Percentiles rank a stretch among this genome's conserved stretches.
Evolutionary conservation across 768 basidiomycete species (phyloP).

Genomic region (Trametes cubensis): DNA sequence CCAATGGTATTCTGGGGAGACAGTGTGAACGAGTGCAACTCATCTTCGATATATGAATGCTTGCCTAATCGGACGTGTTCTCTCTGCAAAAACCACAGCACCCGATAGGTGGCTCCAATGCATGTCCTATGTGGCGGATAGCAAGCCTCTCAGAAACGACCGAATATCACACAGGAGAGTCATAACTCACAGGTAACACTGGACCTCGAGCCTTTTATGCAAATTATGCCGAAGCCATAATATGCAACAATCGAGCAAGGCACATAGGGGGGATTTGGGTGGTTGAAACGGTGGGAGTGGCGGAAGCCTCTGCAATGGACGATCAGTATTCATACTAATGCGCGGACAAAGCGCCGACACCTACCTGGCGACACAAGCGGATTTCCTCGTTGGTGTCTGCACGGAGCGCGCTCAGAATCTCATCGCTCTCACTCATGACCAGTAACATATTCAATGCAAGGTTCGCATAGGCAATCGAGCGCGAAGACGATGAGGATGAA

Average conservation of each 20-base stretch:
- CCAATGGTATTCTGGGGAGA: slow-evolving; percentile 62
- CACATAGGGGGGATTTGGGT: slow-evolving; percentile 53
- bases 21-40: neutral
- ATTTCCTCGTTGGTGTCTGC: slow-evolving; percentile 46
- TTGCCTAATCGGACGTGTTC: slow-evolving; percentile 57
- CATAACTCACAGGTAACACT: slow-evolving; percentile 55
- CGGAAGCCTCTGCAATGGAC: slow-evolving; percentile 49
- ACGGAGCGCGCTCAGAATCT: slow-evolving; percentile 50
- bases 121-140: slow-evolving; percentile 46
- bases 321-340: neutral
- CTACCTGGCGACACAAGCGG: slow-evolving; percentile 65
- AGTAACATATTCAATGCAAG: slow-evolving; percentile 58
- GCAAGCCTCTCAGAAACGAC: neutral
- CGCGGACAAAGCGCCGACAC: slow-evolving; percentile 8
- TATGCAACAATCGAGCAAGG: slow-evolving; percentile 67
- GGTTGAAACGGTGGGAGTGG: slow-evolving; percentile 45
- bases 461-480: slow-evolving; percentile 64
- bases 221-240: slow-evolving; percentile 74
- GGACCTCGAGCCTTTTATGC: slow-evolving; percentile 60
- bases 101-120: slow-evolving; percentile 54
- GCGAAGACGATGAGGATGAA: slow-evolving; percentile 57
- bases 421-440: slow-evolving; percentile 50
- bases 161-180: neutral
- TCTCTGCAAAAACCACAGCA: slow-evolving; percentile 60
- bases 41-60: slow-evolving; percentile 25